Conservation (phyloP, 192 early-diverging fungal species). For the Gryganskiella cystojenkinii region DNA sequence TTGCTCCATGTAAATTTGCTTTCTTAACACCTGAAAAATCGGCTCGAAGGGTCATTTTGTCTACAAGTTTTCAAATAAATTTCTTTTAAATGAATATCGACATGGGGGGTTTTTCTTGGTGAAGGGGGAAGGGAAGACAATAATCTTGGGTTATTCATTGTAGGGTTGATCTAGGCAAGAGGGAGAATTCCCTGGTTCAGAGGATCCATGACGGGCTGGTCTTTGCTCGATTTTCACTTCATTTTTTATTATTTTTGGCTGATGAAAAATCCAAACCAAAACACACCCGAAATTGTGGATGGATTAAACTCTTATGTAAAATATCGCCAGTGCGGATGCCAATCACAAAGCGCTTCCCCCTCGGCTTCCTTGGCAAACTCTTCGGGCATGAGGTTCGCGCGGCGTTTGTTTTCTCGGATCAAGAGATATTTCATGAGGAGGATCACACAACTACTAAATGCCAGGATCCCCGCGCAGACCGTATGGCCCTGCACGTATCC, state of each 20-base stretch:
- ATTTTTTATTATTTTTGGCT: too few species aligned
- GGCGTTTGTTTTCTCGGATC: slow-evolving; percentile 66
- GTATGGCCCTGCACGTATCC: slow-evolving; percentile 57
- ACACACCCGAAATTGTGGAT: too few species aligned
- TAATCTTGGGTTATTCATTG: too few species aligned
- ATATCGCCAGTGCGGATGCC: slow-evolving; percentile 36
- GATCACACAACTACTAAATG: slow-evolving; percentile 56
- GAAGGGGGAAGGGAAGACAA: too few species aligned
- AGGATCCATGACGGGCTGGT: too few species aligned
- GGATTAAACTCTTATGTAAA: slow-evolving; percentile 59
- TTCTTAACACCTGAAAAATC: background rate
- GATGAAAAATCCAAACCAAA: too few species aligned
- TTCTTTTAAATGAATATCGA: background rate
- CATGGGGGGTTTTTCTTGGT: slow-evolving; percentile 46
- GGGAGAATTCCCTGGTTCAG: too few species aligned
- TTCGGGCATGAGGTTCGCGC: slow-evolving; percentile 59
- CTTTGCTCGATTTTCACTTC: too few species aligned
- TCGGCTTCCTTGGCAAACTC: slow-evolving; percentile 49
- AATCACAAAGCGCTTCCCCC: slow-evolving; percentile 57
- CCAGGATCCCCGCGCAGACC: slow-evolving; percentile 57
- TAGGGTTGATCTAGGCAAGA: too few species aligned
- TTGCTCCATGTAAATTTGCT: background rate
- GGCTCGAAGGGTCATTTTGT: background rate
- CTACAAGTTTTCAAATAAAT: slow-evolving; percentile 1
- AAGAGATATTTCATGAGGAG: slow-evolving; percentile 59